Evolutionary conservation across 129 eudicot species (phyloP).

Genomic region (Solidago caesia): DNA sequence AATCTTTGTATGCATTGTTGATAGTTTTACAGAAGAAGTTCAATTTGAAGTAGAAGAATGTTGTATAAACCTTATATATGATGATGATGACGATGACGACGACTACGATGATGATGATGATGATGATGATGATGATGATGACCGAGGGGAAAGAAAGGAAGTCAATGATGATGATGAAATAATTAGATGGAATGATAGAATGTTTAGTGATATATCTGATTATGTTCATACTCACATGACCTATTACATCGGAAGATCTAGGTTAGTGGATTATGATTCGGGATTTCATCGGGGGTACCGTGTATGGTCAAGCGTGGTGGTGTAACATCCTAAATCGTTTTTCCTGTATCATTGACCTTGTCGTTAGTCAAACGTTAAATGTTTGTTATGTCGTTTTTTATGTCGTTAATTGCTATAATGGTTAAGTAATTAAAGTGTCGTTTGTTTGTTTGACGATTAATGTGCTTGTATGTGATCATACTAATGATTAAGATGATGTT

Average conservation of each 20-base stretch:
- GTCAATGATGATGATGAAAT: neutral
- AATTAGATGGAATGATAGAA: conserved; percentile 8
- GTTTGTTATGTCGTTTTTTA: conserved; percentile 24
- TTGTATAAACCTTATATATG: conserved; percentile 3
- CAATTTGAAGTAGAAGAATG: conserved; percentile 1
- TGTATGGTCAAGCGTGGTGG: no score
- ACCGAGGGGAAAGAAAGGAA: neutral
- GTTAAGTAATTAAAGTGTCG: no score
- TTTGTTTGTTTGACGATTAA: no score
- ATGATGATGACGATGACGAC: neutral
- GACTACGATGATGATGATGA: no score
- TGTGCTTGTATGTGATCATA: no score
- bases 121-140: neutral
- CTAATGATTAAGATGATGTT: no score
- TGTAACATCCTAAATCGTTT: no score
- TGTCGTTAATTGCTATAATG: conserved; percentile 28
- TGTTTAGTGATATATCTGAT: conserved; percentile 14
- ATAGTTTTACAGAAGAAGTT: neutral
- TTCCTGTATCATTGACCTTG: no score
- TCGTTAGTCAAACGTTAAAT: no score
- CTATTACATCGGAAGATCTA: neutral
- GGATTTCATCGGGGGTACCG: no score
- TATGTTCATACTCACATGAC: conserved; percentile 6
- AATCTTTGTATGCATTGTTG: neutral
- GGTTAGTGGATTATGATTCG: no score